A percentile compares a stretch with the other conserved stretches of the same genome.
Conservation (phyloP, 331 rosid genomes). For the Rhamnella rubrinervis region DNA sequence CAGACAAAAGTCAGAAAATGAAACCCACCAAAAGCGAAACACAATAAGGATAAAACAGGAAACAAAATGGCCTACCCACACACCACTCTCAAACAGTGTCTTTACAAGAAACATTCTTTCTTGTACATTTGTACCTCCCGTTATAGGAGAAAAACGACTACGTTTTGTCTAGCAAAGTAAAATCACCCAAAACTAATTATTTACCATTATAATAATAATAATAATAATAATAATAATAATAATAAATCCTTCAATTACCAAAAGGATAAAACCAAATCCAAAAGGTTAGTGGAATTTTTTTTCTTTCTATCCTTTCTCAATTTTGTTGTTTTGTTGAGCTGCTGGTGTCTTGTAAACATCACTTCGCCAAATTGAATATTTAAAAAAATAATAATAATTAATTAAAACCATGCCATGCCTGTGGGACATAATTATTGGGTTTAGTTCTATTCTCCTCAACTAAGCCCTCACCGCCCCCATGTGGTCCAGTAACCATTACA, state of each 20-base stretch:
- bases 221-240: no score
- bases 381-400: no score
- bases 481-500: constrained; percentile 1
- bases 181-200: background rate
- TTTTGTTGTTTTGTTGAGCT: background rate
- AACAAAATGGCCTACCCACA: background rate
- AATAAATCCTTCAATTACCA: no score
- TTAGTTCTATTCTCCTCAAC: constrained; percentile 3
- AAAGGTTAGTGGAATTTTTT: background rate
- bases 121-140: background rate
- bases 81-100: background rate
- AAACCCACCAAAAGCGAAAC: constrained; percentile 30
- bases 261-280: background rate
- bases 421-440: constrained; percentile 14
- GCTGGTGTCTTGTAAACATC: constrained; percentile 15
- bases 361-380: background rate
- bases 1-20: constrained; percentile 19
- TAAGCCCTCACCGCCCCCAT: background rate
- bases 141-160: background rate
- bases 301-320: background rate
- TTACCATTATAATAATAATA: no score
- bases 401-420: no score
- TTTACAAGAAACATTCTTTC: no score
- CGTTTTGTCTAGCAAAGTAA: background rate
- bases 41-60: background rate